Conservation (phyloP, 352 stramenopile species). For the Globisporangium lucens region DNA sequence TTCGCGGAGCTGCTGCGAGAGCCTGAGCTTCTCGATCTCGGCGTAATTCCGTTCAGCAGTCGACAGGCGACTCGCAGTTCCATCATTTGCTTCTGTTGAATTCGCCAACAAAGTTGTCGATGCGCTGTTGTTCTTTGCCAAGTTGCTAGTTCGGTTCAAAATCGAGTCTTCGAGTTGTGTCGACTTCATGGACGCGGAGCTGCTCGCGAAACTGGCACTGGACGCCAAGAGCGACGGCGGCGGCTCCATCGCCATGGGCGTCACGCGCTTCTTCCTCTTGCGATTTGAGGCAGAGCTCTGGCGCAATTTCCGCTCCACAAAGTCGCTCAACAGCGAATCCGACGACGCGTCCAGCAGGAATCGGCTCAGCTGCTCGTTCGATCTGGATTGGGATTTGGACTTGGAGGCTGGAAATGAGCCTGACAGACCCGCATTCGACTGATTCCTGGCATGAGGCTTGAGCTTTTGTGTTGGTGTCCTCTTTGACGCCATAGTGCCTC, state of each 20-base stretch:
- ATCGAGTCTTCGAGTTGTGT: conserved; percentile 32
- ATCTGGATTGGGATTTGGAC: conserved; percentile 9
- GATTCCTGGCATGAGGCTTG: not conserved
- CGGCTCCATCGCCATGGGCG: conserved; percentile 30
- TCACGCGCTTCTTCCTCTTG: conserved; percentile 1
- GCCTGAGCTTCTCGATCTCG: conserved; percentile 58
- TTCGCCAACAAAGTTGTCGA: not conserved
- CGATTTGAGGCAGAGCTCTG: conserved; percentile 15
- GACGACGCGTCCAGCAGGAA: conserved; percentile 54
- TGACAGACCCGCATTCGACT: conserved; percentile 4
- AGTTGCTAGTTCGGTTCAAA: conserved; percentile 19
- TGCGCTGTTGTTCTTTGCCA: conserved; percentile 1
- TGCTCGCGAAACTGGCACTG: conserved; percentile 13
- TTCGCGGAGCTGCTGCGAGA: conserved; percentile 66
- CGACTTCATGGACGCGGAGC: conserved; percentile 13
- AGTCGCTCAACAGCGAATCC: conserved; percentile 54
- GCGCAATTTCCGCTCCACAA: conserved; percentile 63
- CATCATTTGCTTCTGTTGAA: not conserved
- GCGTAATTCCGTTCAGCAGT: conserved; percentile 47
- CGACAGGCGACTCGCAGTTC: conserved; percentile 15
- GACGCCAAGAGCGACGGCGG: conserved; percentile 40
- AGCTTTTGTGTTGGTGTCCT: not conserved
- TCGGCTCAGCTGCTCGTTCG: conserved; percentile 27
- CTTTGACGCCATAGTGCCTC: not conserved
- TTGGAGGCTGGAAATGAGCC: conserved; percentile 18